Evolutionary conservation across 768 basidiomycete genomes (phyloP).

Genomic region (Royoungia palumana): DNA sequence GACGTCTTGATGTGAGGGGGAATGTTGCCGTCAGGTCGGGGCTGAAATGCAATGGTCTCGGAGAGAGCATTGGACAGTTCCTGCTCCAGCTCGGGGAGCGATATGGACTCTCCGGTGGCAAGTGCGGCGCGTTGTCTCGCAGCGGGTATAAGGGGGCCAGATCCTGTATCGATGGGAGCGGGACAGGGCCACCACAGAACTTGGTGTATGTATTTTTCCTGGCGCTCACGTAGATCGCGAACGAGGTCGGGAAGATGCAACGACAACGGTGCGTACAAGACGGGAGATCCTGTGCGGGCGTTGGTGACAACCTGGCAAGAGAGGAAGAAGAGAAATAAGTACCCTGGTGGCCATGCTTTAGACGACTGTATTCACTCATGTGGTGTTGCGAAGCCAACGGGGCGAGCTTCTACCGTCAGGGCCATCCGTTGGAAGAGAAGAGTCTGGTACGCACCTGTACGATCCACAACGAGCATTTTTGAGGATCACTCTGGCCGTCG

Average conservation of each 20-base stretch:
- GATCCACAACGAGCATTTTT: constrained; percentile 10
- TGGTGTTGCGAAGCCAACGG: constrained; percentile 74
- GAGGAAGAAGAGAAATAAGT: neutral
- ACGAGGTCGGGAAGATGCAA: constrained; percentile 59
- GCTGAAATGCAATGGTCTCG: constrained; percentile 32
- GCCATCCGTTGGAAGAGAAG: neutral
- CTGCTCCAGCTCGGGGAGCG: constrained; percentile 37
- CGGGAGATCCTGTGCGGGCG: constrained; percentile 46
- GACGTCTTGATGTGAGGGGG: constrained; percentile 58
- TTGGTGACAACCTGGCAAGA: neutral
- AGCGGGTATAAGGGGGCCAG: constrained; percentile 17
- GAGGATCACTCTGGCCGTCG: too few relatives aligned
- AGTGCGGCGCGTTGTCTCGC: constrained; percentile 25
- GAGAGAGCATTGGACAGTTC: constrained; percentile 55
- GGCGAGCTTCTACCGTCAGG: constrained; percentile 39
- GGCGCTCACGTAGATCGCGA: constrained; percentile 49
- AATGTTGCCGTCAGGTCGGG: neutral
- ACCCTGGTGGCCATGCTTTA: constrained; percentile 58
- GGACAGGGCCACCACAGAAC: constrained; percentile 51
- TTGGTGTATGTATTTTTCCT: constrained; percentile 37
- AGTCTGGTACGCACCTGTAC: constrained; percentile 14
- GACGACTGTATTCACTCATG: constrained; percentile 61
- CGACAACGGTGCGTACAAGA: constrained; percentile 60
- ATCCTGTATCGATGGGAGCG: neutral
- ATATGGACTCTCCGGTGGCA: constrained; percentile 10